Base-by-base conservation (phyloP, 2,329 filamentous ascomycete species). In the Trichoderma arundinaceum region DNA sequence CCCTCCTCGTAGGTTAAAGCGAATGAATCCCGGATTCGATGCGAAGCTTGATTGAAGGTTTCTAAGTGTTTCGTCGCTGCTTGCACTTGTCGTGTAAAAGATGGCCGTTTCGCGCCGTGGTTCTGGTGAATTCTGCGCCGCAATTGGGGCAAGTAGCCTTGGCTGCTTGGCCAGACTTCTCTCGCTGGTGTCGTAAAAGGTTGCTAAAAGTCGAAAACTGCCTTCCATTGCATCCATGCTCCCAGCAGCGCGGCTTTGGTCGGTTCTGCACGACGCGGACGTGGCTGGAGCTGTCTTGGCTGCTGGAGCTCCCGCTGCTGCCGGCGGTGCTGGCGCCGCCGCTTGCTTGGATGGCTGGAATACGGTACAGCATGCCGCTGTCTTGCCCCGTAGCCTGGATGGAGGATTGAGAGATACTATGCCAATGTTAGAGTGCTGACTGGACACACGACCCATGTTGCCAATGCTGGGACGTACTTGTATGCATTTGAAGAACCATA, bases 151-250 rank as follows among this genome's bases (percentile, higher is more conserved):
- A 98, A 57, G 89, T 89, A 3, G 92, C 92, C 80, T 97, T 97
- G 35, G 91, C 84, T 10, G 94, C 92, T 60, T 94, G 93, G 32
- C 94, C 94, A 0, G 92, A 96, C 77, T 97, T 97, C 78, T 98
- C 94, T 49, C 94, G 87, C 78, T 97, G 94, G 76, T 98, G 94
- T 68, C 94, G 86, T 43, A 97, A 82, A 3, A 97, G 85, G 75
- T 97, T 97, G 85, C 93, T 97, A 76, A 97, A 97, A 3, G 94
- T 97, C 17, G 92, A 96, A 75, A 98, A 98, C 74, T 96, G 92
- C 35, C 94, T 89, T 19, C 94, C 94, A 73, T 97, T 97, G 82
- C 94, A 98, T 10, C 94, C 94, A 74, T 98, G 94, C 68, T 97
- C 94, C 92, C 92, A 98, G 78, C 94, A 97, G 76, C 96, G 92